Evolutionary conservation across 345 rosid genomes (phyloP).

Genomic region (Chamaenerion angustifolium): DNA sequence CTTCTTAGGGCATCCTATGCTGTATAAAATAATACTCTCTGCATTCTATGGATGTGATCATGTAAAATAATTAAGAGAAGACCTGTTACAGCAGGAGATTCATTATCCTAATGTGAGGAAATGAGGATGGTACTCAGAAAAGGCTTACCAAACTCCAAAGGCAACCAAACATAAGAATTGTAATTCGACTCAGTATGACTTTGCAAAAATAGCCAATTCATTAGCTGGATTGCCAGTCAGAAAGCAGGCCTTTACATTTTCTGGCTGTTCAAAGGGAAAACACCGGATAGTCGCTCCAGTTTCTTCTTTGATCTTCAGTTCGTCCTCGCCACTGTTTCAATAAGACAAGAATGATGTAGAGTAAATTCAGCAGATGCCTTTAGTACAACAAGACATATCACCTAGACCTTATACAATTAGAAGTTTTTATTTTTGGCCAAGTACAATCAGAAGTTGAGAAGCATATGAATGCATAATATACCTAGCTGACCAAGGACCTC

Average conservation of each 20-base stretch:
- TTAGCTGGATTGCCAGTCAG: slow-evolving; percentile 72
- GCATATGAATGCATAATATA: slow-evolving; percentile 6
- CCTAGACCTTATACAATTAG: not conserved
- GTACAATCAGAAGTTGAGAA: too few relatives aligned
- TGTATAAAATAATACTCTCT: too few relatives aligned
- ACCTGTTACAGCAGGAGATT: too few relatives aligned
- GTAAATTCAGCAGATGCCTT: not conserved
- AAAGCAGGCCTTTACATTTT: slow-evolving; percentile 51
- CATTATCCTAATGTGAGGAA: too few relatives aligned
- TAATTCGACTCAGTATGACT: slow-evolving; percentile 37
- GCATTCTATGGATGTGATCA: too few relatives aligned
- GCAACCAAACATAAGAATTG: too few relatives aligned
- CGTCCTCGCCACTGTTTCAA: slow-evolving; percentile 51
- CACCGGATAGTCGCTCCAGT: slow-evolving; percentile 88
- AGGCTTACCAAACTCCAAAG: too few relatives aligned
- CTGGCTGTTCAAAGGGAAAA: slow-evolving; percentile 75
- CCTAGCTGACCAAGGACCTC: slow-evolving; percentile 94
- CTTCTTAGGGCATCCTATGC: too few relatives aligned
- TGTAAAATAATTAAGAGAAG: too few relatives aligned
- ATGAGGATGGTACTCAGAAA: too few relatives aligned
- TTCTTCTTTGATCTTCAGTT: slow-evolving; percentile 79
- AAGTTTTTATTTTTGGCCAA: too few relatives aligned
- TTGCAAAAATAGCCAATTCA: slow-evolving; percentile 84
- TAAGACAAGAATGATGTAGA: not conserved
- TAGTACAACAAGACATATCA: not conserved